Evolutionary conservation across 2,329 filamentous ascomycete genomes (phyloP).

Genomic region (Chrysoporthe austroafricana): DNA sequence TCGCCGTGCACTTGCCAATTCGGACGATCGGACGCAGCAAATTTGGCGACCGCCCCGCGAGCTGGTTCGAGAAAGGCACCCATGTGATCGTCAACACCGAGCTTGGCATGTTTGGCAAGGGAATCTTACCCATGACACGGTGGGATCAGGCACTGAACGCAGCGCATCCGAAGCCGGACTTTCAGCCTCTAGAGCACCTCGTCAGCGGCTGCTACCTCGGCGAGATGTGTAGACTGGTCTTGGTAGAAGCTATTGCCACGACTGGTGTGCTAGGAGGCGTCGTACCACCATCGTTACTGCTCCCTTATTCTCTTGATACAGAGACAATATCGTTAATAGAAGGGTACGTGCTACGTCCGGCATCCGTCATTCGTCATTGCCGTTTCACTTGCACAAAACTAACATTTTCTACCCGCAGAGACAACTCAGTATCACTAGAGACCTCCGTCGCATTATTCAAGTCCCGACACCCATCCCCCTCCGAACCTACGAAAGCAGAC

Average conservation of each 20-base stretch:
- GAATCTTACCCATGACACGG: constrained; percentile 60
- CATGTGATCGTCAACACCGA: constrained; percentile 72
- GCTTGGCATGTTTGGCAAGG: constrained; percentile 67
- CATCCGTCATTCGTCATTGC: neutral
- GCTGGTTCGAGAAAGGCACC: constrained; percentile 61
- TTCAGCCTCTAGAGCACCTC: constrained; percentile 65
- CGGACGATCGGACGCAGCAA: constrained; percentile 58
- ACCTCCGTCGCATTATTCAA: constrained; percentile 54
- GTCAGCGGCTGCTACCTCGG: constrained; percentile 70
- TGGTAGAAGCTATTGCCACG: constrained; percentile 61
- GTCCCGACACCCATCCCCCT: constrained; percentile 51
- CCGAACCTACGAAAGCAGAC: constrained; percentile 49
- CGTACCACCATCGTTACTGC: constrained; percentile 55
- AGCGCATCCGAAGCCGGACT: constrained; percentile 58
- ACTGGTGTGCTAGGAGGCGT: constrained; percentile 60
- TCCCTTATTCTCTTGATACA: constrained; percentile 62
- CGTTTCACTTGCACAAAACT: neutral
- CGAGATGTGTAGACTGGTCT: constrained; percentile 62
- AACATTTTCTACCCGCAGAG: constrained; percentile 40
- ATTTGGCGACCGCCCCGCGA: constrained; percentile 57
- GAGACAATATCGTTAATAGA: constrained; percentile 63
- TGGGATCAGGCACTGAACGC: constrained; percentile 62
- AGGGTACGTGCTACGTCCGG: constrained; percentile 48
- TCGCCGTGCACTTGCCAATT: constrained; percentile 66
- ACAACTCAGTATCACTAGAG: constrained; percentile 47